phyloP scores from a whole-genome alignment of 2,329 filamentous ascomycete genomes.

The Mycogone perniciosa region DNA sequence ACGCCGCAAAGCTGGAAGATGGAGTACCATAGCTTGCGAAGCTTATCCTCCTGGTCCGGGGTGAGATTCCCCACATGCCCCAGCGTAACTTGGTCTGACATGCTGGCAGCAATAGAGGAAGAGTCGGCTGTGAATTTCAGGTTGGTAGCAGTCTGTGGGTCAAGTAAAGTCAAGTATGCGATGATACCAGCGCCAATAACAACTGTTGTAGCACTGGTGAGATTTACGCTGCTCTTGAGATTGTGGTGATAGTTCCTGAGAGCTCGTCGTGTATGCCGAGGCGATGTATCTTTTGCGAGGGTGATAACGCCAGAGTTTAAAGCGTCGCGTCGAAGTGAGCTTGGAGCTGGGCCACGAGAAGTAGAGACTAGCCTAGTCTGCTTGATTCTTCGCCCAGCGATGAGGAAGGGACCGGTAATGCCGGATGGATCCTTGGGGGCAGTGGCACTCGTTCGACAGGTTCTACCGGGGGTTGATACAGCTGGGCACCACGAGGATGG shows the following conservation, averaged over 20 bases:
- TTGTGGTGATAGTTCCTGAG: not conserved
- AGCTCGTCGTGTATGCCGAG: not conserved
- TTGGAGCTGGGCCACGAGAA: too few species aligned
- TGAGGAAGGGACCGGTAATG: too few species aligned
- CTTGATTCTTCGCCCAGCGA: too few species aligned
- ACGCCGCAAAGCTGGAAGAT: conserved; percentile 72
- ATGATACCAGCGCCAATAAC: not conserved
- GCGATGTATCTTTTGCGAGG: not conserved
- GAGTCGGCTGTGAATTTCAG: not conserved
- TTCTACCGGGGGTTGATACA: not conserved
- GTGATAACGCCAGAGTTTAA: not conserved
- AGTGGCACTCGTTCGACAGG: not conserved
- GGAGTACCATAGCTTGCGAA: conserved; percentile 78
- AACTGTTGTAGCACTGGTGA: conserved; percentile 1
- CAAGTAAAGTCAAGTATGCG: not conserved
- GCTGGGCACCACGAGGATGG: not conserved
- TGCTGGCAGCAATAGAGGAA: not conserved
- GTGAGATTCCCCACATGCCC: conserved; percentile 84
- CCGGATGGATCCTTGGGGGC: not conserved
- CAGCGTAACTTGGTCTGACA: conserved; percentile 37
- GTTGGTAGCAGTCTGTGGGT: not conserved
- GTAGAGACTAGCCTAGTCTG: too few species aligned
- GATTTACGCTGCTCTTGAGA: conserved; percentile 1
- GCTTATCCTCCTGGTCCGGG: conserved; percentile 78
- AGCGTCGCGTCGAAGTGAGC: not conserved